These are phyloP conservation scores for Pseudomassariella vexata DNA, from an alignment of 2,329 filamentous ascomycete genomes.

Conservation along the genomic window DNA sequence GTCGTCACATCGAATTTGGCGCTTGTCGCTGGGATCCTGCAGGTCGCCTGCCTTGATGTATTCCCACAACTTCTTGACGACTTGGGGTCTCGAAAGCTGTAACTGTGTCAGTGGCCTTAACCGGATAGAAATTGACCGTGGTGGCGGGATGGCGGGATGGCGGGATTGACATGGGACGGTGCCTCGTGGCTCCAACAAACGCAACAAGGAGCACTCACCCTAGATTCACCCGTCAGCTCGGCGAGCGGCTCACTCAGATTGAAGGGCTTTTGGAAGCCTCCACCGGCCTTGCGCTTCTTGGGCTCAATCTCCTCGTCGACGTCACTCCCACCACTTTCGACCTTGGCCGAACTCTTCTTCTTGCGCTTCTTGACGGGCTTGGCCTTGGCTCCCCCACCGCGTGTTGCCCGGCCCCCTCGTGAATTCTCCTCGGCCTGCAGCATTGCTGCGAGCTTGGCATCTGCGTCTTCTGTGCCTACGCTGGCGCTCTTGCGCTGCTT, in stretches of 20 bases:
- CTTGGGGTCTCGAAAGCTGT: constrained; percentile 86
- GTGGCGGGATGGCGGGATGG: not conserved
- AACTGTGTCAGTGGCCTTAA: constrained; percentile 15
- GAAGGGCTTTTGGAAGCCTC: constrained; percentile 88
- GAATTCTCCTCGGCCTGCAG: constrained; percentile 91
- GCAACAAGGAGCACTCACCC: constrained; percentile 38
- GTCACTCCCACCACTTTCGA: constrained; percentile 64
- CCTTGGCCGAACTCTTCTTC: constrained; percentile 72
- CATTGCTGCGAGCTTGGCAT: constrained; percentile 80
- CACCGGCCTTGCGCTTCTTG: constrained; percentile 75
- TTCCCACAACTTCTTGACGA: constrained; percentile 93
- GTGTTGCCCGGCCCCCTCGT: constrained; percentile 63
- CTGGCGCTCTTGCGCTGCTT: constrained; percentile 61
- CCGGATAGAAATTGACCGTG: constrained; percentile 1
- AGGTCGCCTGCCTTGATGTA: constrained; percentile 86
- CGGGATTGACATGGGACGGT: not conserved
- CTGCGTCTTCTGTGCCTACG: constrained; percentile 66
- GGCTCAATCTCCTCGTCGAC: constrained; percentile 49
- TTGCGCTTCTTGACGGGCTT: constrained; percentile 58
- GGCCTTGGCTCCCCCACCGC: constrained; percentile 60
- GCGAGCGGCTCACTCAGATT: constrained; percentile 65
- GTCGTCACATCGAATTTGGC: constrained; percentile 90
- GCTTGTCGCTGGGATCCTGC: constrained; percentile 86
- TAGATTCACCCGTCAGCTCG: constrained; percentile 59
- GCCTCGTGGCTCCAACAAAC: not conserved